Conservation (phyloP, 805 yeast genomes). For the Kuraishia molischiana region DNA sequence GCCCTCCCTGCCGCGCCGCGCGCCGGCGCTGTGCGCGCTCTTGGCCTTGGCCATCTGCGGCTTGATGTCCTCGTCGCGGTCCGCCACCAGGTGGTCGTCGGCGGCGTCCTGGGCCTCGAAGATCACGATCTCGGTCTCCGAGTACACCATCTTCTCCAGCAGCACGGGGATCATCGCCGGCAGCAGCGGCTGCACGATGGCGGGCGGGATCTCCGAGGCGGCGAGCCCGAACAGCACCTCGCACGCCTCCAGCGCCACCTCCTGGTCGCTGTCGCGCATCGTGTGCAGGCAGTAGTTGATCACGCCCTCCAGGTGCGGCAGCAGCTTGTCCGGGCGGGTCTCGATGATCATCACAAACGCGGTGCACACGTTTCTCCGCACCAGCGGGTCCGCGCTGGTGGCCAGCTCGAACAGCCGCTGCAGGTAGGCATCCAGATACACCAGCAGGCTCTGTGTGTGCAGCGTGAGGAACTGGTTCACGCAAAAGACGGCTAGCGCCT, state of each 20-base stretch:
- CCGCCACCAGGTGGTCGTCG: constrained; percentile 72
- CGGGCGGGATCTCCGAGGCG: constrained; percentile 48
- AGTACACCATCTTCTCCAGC: constrained; percentile 75
- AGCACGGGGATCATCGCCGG: constrained; percentile 65
- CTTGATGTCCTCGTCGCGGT: constrained; percentile 77
- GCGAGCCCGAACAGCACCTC: constrained; percentile 78
- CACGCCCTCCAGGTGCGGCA: constrained; percentile 80
- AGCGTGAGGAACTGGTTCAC: constrained; percentile 67
- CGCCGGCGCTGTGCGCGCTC: constrained; percentile 22
- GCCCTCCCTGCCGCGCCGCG: constrained; percentile 6
- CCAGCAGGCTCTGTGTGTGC: constrained; percentile 54
- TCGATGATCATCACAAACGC: constrained; percentile 68
- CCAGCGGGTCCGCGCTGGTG: constrained; percentile 42
- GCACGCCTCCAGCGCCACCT: constrained; percentile 84
- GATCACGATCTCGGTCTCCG: constrained; percentile 66
- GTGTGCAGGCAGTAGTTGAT: constrained; percentile 76
- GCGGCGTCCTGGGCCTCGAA: constrained; percentile 57
- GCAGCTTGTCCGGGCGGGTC: constrained; percentile 68
- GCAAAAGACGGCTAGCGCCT: constrained; percentile 59
- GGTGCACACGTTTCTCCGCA: constrained; percentile 67
- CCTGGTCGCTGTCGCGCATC: constrained; percentile 54
- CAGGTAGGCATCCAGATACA: constrained; percentile 59
- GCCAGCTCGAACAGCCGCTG: constrained; percentile 62
- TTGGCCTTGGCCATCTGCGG: constrained; percentile 72
- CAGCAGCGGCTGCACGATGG: constrained; percentile 48